phyloP scores from a whole-genome alignment of 2,329 filamentous ascomycete species.

The Trichoderma guizhouense region DNA sequence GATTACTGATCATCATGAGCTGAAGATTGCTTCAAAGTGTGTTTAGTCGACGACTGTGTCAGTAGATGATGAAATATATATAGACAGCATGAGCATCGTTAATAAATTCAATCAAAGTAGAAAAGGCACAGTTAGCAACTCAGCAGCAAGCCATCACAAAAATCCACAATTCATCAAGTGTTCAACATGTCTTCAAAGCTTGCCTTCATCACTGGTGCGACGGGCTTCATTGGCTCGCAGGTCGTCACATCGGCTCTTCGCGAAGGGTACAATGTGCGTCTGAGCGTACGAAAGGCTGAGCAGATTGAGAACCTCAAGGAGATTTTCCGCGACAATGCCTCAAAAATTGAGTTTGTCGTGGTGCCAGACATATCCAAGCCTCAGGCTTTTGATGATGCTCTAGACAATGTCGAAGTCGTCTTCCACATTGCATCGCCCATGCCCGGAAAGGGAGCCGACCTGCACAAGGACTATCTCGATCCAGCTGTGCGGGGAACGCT shows the following conservation, averaged over 20 bases:
- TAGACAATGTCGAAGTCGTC: constrained; percentile 36
- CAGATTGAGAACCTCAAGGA: constrained; percentile 17
- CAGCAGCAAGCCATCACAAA: not conserved
- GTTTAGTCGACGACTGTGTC: not conserved
- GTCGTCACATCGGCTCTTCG: constrained; percentile 9
- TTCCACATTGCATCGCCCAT: constrained; percentile 27
- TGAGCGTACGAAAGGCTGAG: constrained; percentile 19
- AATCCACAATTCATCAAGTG: not conserved
- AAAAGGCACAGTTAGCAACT: not conserved
- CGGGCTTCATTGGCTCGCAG: constrained; percentile 23
- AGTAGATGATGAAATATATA: not conserved
- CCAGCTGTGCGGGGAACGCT: constrained; percentile 19
- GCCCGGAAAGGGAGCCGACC: constrained; percentile 19
- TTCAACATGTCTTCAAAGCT: constrained; percentile 6
- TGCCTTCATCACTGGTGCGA: constrained; percentile 21
- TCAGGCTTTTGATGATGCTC: constrained; percentile 34
- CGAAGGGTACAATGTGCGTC: constrained; percentile 19
- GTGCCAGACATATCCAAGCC: constrained; percentile 26
- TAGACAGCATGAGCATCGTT: not conserved
- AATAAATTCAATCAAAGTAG: not conserved
- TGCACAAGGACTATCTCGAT: constrained; percentile 20
- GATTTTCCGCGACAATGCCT: not conserved
- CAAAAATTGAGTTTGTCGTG: constrained; percentile 23
- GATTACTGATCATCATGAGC: not conserved
- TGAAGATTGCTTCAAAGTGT: not conserved